Base-by-base conservation (phyloP, 1,284 basidiomycete genomes). In the Ceratobasidium sp. region DNA sequence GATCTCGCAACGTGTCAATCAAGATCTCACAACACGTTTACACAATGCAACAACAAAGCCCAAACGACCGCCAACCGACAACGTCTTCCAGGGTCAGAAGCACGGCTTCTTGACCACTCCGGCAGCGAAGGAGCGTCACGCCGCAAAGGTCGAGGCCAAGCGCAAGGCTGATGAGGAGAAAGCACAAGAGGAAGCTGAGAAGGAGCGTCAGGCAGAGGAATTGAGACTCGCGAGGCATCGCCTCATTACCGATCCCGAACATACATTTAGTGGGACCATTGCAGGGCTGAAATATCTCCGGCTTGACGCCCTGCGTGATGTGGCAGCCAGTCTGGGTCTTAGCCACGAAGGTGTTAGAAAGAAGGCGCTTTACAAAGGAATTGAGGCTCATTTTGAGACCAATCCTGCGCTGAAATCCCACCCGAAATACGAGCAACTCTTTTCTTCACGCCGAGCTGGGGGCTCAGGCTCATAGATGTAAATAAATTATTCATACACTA, bases 81-180 rank as follows among this genome's bases (percentile, higher is more conserved):
- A 48, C n/a, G n/a, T 48, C n/a, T 48, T 48, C n/a, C 45, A 48
- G 45, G 45, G 45, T 48, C 45, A 48, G 45, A 48, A 11, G n/a
- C 45, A 48, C n/a, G 45, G 9, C 11, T 48, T 48, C 45, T n/a
- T 48, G 11, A 48, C 11, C 9, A n/a, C 45, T 48, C 45, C 45
- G n/a, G 45, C 9, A 48, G 45, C 11, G 45, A 48, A 48, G 45
- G 45, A 48, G n/a, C 45, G 45, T 48, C 45, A 48, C 45, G n/a
- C 9, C 11, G 45, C 45, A 48, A 48, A 48, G n/a, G 45, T 48
- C n/a, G 11, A 48, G n/a, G 45, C 45, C 9, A 48, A 48, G 45
- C n/a, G 45, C 11, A 48, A n/a, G 45, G 45, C 9, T 11, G n/a
- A 11, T 9, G 45, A 48, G 45, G n/a, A 48, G n/a, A 48, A 48